These are phyloP conservation scores for Macrotyloma uniflorum DNA, from an alignment of 306 rosid genomes.

Conservation along the genomic window DNA sequence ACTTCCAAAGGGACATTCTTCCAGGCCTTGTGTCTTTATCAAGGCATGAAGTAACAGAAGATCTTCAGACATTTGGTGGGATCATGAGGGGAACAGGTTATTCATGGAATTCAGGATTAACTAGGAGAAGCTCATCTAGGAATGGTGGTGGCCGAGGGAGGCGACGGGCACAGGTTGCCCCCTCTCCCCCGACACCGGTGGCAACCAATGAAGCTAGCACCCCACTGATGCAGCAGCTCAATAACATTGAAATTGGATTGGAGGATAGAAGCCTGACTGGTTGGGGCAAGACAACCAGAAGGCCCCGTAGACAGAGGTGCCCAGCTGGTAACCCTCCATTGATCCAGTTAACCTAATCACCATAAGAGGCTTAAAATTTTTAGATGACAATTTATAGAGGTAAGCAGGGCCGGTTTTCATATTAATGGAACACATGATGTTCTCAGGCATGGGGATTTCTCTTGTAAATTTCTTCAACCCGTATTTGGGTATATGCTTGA, in stretches of 20 bases:
- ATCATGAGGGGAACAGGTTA: conserved; percentile 90
- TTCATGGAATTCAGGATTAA: conserved; percentile 77
- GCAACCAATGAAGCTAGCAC: conserved; percentile 52
- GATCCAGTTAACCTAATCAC: conserved; percentile 66
- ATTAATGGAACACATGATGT: conserved; percentile 53
- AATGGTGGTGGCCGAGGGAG: conserved; percentile 87
- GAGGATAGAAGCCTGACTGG: conserved; percentile 94
- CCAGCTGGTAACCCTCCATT: conserved; percentile 73
- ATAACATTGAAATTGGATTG: conserved; percentile 67
- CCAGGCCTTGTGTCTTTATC: conserved; percentile 88
- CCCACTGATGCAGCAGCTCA: conserved; percentile 64
- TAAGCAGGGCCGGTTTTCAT: conserved; percentile 52
- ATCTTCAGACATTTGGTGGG: conserved; percentile 95
- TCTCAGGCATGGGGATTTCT: conserved; percentile 53
- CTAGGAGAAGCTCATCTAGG: conserved; percentile 81
- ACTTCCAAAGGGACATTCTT: conserved; percentile 96
- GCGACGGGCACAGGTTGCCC: conserved; percentile 55
- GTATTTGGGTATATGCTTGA: conserved; percentile 67
- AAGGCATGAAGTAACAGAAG: conserved; percentile 97
- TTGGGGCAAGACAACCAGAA: conserved; percentile 97
- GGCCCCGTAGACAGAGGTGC: conserved; percentile 93
- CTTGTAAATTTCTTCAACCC: conserved; percentile 76
- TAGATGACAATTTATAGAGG: conserved; percentile 64
- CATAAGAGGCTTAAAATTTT: conserved; percentile 56
- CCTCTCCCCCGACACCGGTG: conserved; percentile 55